Base-by-base conservation (phyloP, 2,329 filamentous ascomycete genomes). In the Trichoderma breve region DNA sequence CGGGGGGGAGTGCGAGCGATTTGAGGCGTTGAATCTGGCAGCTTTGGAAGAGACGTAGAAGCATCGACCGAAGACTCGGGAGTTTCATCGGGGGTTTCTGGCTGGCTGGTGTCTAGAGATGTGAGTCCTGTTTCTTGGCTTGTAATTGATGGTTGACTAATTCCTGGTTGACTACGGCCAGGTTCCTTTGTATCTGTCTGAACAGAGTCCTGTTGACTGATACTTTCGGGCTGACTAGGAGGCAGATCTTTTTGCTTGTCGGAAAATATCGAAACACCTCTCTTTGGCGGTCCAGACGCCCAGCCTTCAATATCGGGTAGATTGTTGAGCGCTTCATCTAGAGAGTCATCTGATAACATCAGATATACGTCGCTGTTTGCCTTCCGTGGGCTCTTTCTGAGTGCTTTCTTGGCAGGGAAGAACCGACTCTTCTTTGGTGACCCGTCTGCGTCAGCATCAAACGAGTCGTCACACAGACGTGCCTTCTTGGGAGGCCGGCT, bases 281-380 rank as follows among this genome's bases (percentile, higher is more conserved):
- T 82, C 57, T 76, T 79, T 0, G 78, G 74, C 72, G 75, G 61
- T 26, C 74, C 71, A 7, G 80, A 77, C 58, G 82, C 80, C 86
- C 86, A 88, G 12, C 80, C 82, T n/a, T 84, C 84, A 51, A 86
- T 78, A 60, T 89, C 87, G 1, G 87, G 86, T 12, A 90, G 77
- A 24, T 82, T 82, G 30, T 81, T 78, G 24, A 90, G 80, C 0
- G 83, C 86, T 71, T 89, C 87, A 32, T 89, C 87, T 53, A 89
- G 81, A 0, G 87, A 89, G 73, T 89, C 87, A 73, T 89, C 87
- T 0, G 87, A 89, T 76, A 88, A 89, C 76, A 88, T 81, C 21
- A 88, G 74, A 70, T 85, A 83, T 1, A 79, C 79, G 12, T 86
- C 85, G 39, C 79, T 78, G 63, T 81, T 82, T 43, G 79, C 77